Base-by-base conservation (phyloP, 768 basidiomycete genomes). In the Leccinum arenicola region DNA sequence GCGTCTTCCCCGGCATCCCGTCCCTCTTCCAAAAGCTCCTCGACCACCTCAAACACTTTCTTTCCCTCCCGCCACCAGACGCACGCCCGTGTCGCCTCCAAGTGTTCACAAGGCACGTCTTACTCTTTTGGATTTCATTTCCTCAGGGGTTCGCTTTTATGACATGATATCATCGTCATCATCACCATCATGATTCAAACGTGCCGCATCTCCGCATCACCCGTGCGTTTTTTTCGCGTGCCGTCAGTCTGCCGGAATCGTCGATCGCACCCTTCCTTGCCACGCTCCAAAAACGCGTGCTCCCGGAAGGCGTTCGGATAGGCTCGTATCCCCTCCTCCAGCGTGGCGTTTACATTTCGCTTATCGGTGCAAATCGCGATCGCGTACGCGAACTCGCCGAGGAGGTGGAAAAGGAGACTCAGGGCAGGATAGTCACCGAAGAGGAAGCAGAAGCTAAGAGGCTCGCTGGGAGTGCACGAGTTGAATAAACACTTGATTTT, bases 1-100 rank as follows among this genome's bases (percentile, higher is more conserved):
- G 93, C 73, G 78, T 98, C 27, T 88, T 98, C 74, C 95, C 95
- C 0, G 95, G 95, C 31, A 92, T 97, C 49, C 95, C 95, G 0
- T 74, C 78, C 4, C 79, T 96, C 31, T 96, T 95, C 75, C 85
- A 89, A 66, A 84, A 83, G 71, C 88, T 98, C 80, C 75, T 97
- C 36, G 81, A 86, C 55, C 84, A 81, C 19, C 76, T 95, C 21
- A 83, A 83, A 14, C 84, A 84, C 9, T 91, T 86, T 70, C 75
- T 98, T 1, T 86, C 91, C 2, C 80, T 98, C 25, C 93, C 94
- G 14, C 91, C 92, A 0, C 76, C 80, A 9, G 76, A 78, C 31
- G 83, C 88, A 66, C 86, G 91, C 58, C 93, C 92, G 0, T 82
- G 81, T 69, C 80, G 94, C 50, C 84, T 91, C 48, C 88, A 95